These are phyloP conservation scores for Psilocybe azurescens DNA, from an alignment of 768 basidiomycete species.

Conservation along the genomic window DNA sequence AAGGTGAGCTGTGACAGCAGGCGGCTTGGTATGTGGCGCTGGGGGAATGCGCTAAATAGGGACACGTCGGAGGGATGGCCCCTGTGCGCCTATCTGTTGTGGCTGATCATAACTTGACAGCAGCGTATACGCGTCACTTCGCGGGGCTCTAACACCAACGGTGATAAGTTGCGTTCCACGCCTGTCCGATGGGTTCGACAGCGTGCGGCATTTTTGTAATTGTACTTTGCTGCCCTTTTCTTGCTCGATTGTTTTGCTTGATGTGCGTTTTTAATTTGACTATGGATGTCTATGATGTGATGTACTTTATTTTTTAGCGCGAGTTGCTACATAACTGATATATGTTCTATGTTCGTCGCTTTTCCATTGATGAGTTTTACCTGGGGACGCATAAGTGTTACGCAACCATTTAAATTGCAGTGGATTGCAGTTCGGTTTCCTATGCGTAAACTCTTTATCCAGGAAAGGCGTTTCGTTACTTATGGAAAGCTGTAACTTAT, in stretches of 20 bases:
- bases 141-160: background rate
- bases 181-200: constrained; percentile 1
- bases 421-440: background rate
- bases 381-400: constrained; percentile 3
- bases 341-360: background rate
- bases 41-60: background rate
- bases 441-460: background rate
- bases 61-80: background rate
- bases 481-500: background rate
- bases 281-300: background rate
- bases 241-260: background rate
- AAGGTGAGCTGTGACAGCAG: background rate
- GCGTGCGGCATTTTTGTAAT: constrained; percentile 9
- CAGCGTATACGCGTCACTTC: no score
- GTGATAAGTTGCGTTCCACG: constrained; percentile 11
- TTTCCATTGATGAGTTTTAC: background rate
- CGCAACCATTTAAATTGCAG: background rate
- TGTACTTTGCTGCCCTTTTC: background rate
- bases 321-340: no score
- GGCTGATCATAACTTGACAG: background rate
- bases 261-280: background rate
- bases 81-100: background rate
- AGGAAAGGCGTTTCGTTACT: background rate
- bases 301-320: no score
- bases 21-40: background rate